A percentile compares a stretch with the other conserved stretches of the same genome.
phyloP scores from a whole-genome alignment of 2,329 filamentous ascomycete species.

The Fusarium solani-melongenae region DNA sequence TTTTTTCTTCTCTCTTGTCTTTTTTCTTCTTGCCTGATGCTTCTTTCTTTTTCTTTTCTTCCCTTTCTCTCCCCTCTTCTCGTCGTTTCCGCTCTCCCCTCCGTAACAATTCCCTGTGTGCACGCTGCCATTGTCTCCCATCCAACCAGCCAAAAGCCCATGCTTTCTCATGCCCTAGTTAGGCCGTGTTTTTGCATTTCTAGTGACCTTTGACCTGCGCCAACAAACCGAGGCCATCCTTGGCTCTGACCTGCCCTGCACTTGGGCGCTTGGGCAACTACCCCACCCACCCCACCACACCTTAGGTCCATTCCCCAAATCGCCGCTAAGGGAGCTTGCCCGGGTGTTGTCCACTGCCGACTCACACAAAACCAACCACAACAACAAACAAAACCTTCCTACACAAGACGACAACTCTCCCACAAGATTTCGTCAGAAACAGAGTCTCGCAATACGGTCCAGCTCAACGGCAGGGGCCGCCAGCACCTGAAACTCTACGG shows the following conservation, averaged over 20 bases:
- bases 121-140: not conserved
- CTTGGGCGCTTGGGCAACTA: constrained; percentile 11
- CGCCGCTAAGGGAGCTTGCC: constrained; percentile 36
- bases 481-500: constrained; percentile 3
- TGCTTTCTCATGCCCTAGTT: constrained; percentile 18
- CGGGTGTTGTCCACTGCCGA: constrained; percentile 33
- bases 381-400: constrained; percentile 5
- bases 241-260: constrained; percentile 7
- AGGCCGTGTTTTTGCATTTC: not conserved
- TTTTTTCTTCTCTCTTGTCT: not conserved
- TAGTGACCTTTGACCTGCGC: not conserved
- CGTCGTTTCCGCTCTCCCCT: not conserved
- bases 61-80: not conserved
- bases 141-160: not conserved
- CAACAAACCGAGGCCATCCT: not conserved
- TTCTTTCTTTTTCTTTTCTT: not conserved
- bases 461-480: not conserved
- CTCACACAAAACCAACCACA: constrained; percentile 37
- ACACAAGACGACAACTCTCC: constrained; percentile 11
- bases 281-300: constrained; percentile 37
- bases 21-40: not conserved
- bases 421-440: not conserved
- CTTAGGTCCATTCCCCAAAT: constrained; percentile 17
- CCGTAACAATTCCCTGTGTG: not conserved
- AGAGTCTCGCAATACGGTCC: not conserved